These are phyloP conservation scores for Baeospora myosura DNA, from an alignment of 1,284 basidiomycete genomes.

Conservation along the genomic window DNA sequence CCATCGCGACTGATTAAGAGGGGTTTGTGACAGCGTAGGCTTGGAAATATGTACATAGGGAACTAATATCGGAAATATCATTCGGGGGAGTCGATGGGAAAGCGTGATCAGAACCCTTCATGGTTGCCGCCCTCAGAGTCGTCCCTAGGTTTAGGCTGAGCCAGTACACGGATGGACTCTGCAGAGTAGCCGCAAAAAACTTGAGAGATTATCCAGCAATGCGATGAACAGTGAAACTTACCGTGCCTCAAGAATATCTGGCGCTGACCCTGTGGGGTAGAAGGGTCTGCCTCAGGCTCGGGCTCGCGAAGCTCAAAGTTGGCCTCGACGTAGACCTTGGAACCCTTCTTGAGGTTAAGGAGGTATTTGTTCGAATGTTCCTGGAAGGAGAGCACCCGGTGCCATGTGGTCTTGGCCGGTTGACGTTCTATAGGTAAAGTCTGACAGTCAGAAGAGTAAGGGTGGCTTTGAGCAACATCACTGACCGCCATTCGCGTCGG, in stretches of 20 bases:
- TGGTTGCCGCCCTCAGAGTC: no score
- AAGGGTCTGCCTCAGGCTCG: conserved; percentile 52
- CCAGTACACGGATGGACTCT: no score
- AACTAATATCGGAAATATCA: no score
- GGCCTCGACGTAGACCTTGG: conserved; percentile 70
- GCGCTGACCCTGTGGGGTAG: conserved; percentile 60
- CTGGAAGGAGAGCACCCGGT: conserved; percentile 65
- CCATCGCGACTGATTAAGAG: no score
- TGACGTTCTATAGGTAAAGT: conserved; percentile 37
- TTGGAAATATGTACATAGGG: no score
- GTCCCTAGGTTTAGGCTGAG: no score
- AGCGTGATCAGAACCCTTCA: no score
- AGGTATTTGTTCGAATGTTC: conserved; percentile 53
- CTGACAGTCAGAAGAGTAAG: conserved; percentile 1
- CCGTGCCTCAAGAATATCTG: conserved; percentile 77
- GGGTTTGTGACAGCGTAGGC: no score
- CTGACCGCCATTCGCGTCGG: conserved; percentile 56
- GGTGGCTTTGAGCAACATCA: background rate
- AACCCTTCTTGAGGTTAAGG: conserved; percentile 55
- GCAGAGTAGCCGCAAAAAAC: no score
- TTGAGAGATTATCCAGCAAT: no score
- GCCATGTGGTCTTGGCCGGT: conserved; percentile 58
- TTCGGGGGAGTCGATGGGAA: no score
- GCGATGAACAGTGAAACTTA: no score
- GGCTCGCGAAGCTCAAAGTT: conserved; percentile 68